A percentile compares a stretch with the other conserved stretches of the same genome.
These are phyloP conservation scores for Monilinia fructigena DNA, from an alignment of 2,329 filamentous ascomycete genomes.

Conservation along the genomic window DNA sequence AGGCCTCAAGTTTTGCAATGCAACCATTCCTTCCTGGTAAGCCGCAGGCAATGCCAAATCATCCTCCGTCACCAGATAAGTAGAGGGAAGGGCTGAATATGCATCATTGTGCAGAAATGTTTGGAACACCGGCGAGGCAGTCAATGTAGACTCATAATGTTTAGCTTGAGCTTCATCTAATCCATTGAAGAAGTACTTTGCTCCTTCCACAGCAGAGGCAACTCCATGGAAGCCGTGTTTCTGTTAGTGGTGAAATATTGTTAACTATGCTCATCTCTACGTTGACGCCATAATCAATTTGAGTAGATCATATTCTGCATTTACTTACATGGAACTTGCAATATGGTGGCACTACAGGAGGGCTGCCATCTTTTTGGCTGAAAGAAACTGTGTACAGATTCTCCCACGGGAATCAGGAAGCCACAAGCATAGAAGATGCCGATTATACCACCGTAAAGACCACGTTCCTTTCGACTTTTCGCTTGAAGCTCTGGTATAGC, in stretches of 20 bases:
- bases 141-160: conserved; percentile 21
- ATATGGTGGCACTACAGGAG: background rate
- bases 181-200: conserved; percentile 26
- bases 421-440: conserved; percentile 3
- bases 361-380: conserved; percentile 15
- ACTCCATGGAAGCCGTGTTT: conserved; percentile 20
- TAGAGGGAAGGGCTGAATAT: conserved; percentile 21
- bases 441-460: background rate
- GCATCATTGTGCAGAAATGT: conserved; percentile 23
- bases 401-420: conserved; percentile 8
- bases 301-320: background rate
- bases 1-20: conserved; percentile 4
- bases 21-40: conserved; percentile 18
- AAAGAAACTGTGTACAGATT: conserved; percentile 17
- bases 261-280: background rate
- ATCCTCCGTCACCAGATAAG: conserved; percentile 23
- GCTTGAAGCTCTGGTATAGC: conserved; percentile 4
- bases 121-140: conserved; percentile 13
- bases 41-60: conserved; percentile 18
- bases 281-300: background rate
- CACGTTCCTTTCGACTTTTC: background rate
- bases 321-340: conserved; percentile 13
- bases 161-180: conserved; percentile 15
- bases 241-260: background rate
- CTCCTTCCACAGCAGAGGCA: conserved; percentile 12